phyloP scores from a whole-genome alignment of 805 yeast genomes.

The Ogataea angusta region DNA sequence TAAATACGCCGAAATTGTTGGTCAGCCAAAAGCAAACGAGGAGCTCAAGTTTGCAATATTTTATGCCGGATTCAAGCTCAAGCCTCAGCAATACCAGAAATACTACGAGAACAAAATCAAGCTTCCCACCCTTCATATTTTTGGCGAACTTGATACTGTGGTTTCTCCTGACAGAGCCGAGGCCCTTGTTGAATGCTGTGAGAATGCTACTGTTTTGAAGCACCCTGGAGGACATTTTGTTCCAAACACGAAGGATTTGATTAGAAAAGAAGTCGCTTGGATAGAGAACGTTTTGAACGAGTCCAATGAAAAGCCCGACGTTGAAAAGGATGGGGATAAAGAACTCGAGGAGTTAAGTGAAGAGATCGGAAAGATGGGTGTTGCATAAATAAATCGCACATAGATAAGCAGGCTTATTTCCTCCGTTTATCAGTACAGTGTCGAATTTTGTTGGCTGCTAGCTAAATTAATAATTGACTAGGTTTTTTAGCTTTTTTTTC shows the following conservation, averaged over 20 bases:
- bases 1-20: slow-evolving; percentile 51
- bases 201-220: slow-evolving; percentile 45
- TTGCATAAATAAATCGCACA: slow-evolving; percentile 17
- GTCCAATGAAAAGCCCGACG: slow-evolving; percentile 7
- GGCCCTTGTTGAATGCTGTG: slow-evolving; percentile 55
- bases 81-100: slow-evolving; percentile 26
- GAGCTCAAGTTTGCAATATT: slow-evolving; percentile 68
- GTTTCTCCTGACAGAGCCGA: slow-evolving; percentile 72
- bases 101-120: slow-evolving; percentile 29
- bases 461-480: too few relatives aligned
- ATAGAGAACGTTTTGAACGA: slow-evolving; percentile 25
- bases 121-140: slow-evolving; percentile 61
- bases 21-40: slow-evolving; percentile 39
- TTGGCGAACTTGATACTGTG: slow-evolving; percentile 85
- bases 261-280: slow-evolving; percentile 36
- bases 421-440: background rate
- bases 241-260: slow-evolving; percentile 68
- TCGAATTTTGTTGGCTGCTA: background rate
- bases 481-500: background rate
- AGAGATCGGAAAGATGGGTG: slow-evolving; percentile 31
- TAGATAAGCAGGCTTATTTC: background rate
- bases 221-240: slow-evolving; percentile 99
- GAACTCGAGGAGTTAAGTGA: slow-evolving; percentile 25
- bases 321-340: slow-evolving; percentile 14
- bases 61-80: slow-evolving; percentile 58